phyloP scores from a whole-genome alignment of 2,329 filamentous ascomycete genomes.

The Colletotrichum sp. region DNA sequence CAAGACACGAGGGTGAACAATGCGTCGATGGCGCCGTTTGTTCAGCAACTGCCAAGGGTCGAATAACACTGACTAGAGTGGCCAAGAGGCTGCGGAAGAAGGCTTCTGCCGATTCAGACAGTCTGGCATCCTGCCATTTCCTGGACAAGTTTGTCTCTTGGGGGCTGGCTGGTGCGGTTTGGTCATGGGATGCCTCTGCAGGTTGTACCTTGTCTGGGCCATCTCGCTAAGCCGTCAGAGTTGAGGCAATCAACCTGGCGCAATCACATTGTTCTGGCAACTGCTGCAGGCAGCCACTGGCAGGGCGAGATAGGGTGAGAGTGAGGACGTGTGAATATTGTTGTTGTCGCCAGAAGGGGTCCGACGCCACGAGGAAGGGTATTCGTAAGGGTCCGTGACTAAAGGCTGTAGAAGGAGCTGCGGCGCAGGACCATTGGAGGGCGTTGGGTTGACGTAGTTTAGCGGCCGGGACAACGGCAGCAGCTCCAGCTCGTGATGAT shows the following conservation, averaged over 20 bases:
- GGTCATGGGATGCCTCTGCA: not conserved
- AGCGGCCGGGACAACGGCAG: not conserved
- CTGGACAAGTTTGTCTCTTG: not conserved
- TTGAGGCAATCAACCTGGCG: slow-evolving; percentile 6
- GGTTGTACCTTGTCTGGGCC: not conserved
- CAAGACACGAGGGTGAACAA: not conserved
- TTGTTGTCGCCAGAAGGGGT: not conserved
- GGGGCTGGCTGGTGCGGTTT: not conserved
- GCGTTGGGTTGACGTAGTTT: not conserved
- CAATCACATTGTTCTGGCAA: not conserved
- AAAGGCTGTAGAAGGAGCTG: not conserved
- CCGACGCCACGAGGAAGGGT: not conserved
- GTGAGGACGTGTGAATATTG: not conserved
- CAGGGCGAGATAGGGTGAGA: not conserved
- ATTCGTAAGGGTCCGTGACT: not conserved
- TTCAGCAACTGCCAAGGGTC: not conserved
- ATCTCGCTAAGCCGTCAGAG: slow-evolving; percentile 1
- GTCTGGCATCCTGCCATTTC: not conserved
- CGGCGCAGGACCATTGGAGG: not conserved
- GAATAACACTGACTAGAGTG: not conserved
- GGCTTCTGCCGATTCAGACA: not conserved
- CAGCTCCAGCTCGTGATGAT: not conserved
- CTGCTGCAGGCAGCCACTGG: not conserved
- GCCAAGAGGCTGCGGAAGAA: not conserved
- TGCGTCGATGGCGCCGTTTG: not conserved